Evolutionary conservation across 2,329 filamentous ascomycete species (phyloP).

Genomic region (Mariannaea elegans): DNA sequence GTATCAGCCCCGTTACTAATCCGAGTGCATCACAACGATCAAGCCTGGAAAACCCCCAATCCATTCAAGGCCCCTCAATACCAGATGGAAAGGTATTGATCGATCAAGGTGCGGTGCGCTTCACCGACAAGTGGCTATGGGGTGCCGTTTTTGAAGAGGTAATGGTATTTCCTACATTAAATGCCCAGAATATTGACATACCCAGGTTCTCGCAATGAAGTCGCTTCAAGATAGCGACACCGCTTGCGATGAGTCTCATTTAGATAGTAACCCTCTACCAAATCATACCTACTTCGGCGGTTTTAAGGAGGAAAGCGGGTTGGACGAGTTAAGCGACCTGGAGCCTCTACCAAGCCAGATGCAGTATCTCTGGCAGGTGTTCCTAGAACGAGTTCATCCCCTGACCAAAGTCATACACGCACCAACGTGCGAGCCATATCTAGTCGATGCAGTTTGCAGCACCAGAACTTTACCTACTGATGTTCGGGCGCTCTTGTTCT

Average conservation of each 20-base stretch:
- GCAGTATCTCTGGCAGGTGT: constrained; percentile 15
- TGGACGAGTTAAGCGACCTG: neutral
- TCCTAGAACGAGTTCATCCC: constrained; percentile 16
- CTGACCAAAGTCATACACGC: constrained; percentile 18
- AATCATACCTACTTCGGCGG: neutral
- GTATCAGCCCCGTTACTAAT: neutral
- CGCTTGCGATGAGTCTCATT: neutral
- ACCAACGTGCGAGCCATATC: neutral
- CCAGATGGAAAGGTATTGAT: neutral
- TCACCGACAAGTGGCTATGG: neutral
- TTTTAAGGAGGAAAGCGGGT: neutral
- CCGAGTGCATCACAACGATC: neutral
- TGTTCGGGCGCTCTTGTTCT: constrained; percentile 8
- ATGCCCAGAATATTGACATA: neutral
- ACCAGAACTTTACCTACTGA: neutral
- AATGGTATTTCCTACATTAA: neutral
- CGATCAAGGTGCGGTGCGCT: neutral
- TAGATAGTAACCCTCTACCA: too few relatives aligned
- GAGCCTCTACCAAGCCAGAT: constrained; percentile 5
- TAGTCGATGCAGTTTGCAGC: neutral
- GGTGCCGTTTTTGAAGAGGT: neutral
- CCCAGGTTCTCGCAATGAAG: neutral
- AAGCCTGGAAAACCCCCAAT: neutral
- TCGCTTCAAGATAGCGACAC: neutral
- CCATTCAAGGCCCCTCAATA: neutral